Evolutionary conservation across 148 eudicot species (phyloP), one percentile per base, ranked within the genome.

Genomic region (Rhododendron griersonianum): DNA sequence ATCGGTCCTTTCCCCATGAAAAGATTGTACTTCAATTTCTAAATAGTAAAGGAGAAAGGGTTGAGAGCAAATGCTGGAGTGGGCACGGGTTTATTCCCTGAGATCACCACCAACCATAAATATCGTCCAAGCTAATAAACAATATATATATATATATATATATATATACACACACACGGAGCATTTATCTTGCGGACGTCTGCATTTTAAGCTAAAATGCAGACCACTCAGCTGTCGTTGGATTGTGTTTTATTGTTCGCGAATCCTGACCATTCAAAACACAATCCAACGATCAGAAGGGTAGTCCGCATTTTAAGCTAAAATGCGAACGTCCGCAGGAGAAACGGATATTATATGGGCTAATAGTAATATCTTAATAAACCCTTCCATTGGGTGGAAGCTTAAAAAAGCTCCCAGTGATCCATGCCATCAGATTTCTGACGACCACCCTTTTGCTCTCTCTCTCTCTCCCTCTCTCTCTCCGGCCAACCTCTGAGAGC

Each of bases 381-480:
- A 33, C 75, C 86, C 25, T 45, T 83, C 50, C 48, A 41, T 85
- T 73, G 82, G 86, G 84, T 81, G 85, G 88, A 80, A 85, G 87
- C 89, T 91, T 85, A 61, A 90, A 87, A 91, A 92, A 89, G 88
- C 48, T 23, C 90, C 84, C 80, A 90, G 89, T 41, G 77, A 87
- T 78, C 80, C 85, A 88, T 85, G 82, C 89, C 89, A 33, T 84
- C 87, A 87, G 85, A 81, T 84, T 83, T 85, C 51, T 77, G 81
- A 84, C 28, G 69, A 47, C 53, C 88, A 69, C 65, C 53, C 39
- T 73, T n/a, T 74, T 82, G 8, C 83, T 57, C 50, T 75, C 85
- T 69, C 81, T 67, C 35, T 28, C 25, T 16, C 80, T 86, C 88
- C 51, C 86, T 65, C 59, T 50, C 78, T 51, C 83, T 59, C 57